Evolutionary conservation across 495 filamentous ascomycete genomes (phyloP).

Genomic region (Clavariopsis aquatica): DNA sequence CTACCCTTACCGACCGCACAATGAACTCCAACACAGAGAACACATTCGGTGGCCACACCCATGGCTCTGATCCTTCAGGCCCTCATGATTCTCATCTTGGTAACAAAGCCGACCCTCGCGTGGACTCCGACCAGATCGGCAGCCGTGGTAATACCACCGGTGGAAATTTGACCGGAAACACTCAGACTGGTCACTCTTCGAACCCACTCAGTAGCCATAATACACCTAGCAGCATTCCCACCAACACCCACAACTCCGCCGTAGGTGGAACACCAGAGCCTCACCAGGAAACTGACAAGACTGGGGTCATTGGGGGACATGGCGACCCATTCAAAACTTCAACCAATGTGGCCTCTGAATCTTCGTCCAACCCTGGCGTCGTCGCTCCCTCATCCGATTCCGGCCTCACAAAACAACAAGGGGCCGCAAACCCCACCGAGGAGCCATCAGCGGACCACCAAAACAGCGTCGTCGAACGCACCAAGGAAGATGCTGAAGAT

Average conservation of each 20-base stretch:
- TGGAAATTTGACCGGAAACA: neutral
- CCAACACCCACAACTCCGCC: constrained; percentile 19
- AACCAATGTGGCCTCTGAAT: constrained; percentile 28
- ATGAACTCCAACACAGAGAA: neutral
- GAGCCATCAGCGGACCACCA: constrained; percentile 31
- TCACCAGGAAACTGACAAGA: constrained; percentile 35
- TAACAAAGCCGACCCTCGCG: constrained; percentile 54
- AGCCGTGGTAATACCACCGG: constrained; percentile 37
- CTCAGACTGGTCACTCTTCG: neutral
- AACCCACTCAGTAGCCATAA: neutral
- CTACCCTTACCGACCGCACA: neutral
- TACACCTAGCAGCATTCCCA: neutral
- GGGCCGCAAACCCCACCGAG: constrained; percentile 42
- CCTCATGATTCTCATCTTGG: constrained; percentile 48
- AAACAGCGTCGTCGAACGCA: constrained; percentile 21
- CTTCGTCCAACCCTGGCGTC: constrained; percentile 30
- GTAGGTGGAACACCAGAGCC: constrained; percentile 21
- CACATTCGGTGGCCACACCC: constrained; percentile 1
- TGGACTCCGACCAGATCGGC: constrained; percentile 50
- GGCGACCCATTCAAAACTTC: constrained; percentile 4
- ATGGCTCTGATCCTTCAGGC: constrained; percentile 36
- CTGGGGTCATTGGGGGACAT: constrained; percentile 30
- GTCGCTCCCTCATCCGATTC: constrained; percentile 27
- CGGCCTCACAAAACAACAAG: constrained; percentile 44
- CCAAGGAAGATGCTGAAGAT: constrained; percentile 34